Conservation (phyloP, 1,284 basidiomycete genomes). For the Naganishia liquefaciens region DNA sequence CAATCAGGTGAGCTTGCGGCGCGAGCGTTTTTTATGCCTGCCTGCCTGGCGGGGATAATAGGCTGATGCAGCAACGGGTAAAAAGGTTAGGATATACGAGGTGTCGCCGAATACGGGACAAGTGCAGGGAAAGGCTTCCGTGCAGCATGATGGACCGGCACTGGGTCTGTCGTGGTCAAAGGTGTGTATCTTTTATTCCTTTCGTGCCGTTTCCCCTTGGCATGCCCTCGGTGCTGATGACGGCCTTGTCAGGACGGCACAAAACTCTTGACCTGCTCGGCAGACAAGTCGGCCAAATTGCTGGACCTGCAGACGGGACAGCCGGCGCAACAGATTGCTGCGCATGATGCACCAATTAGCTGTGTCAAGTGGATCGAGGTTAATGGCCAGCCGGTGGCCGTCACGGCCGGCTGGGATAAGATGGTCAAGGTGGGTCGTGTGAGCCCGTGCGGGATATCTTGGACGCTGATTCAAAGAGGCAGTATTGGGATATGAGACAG, state of each 20-base stretch:
- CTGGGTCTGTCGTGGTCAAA: slow-evolving; percentile 81
- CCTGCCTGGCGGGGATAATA: background rate
- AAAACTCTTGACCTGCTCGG: slow-evolving; percentile 80
- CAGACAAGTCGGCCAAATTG: slow-evolving; percentile 79
- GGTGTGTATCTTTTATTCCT: slow-evolving; percentile 40
- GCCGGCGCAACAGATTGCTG: slow-evolving; percentile 72
- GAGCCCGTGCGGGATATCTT: background rate
- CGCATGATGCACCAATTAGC: slow-evolving; percentile 79
- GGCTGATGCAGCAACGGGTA: slow-evolving; percentile 35
- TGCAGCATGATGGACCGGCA: slow-evolving; percentile 78
- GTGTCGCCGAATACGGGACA: slow-evolving; percentile 57
- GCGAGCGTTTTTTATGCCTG: too few species aligned
- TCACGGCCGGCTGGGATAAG: slow-evolving; percentile 90
- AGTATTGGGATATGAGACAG: slow-evolving; percentile 90
- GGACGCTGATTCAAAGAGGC: background rate
- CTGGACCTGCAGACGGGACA: slow-evolving; percentile 70
- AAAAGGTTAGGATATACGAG: slow-evolving; percentile 62
- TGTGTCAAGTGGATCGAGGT: slow-evolving; percentile 73
- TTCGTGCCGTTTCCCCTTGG: background rate
- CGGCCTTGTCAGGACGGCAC: slow-evolving; percentile 63
- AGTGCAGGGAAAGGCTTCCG: slow-evolving; percentile 75
- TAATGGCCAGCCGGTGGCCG: slow-evolving; percentile 62
- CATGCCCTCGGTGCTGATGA: slow-evolving; percentile 9
- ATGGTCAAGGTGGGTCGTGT: slow-evolving; percentile 68
- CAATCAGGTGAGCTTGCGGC: slow-evolving; percentile 62